Evolutionary conservation across 352 stramenopile genomes (phyloP).

Genomic region (Lagenidium sp.): DNA sequence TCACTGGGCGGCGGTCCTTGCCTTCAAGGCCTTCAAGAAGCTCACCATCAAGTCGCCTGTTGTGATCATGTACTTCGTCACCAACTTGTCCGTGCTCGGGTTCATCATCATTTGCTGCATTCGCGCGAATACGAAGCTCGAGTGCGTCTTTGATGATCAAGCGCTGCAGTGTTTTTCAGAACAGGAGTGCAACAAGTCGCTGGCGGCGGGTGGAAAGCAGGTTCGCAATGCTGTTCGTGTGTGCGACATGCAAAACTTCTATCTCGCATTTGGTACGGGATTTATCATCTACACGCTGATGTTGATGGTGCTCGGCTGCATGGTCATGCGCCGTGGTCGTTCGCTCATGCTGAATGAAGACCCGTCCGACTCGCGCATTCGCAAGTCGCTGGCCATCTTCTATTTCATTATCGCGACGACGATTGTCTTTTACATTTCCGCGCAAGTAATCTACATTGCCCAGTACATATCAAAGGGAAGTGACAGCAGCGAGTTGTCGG

Average conservation of each 20-base stretch:
- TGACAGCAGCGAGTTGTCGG: conserved; percentile 56
- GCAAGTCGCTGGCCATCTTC: conserved; percentile 82
- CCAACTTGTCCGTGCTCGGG: conserved; percentile 50
- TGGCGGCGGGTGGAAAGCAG: conserved; percentile 57
- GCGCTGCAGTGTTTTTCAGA: conserved; percentile 42
- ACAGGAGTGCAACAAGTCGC: conserved; percentile 38
- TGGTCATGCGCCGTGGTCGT: conserved; percentile 80
- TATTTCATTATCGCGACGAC: conserved; percentile 85
- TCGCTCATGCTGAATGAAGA: conserved; percentile 85
- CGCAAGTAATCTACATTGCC: conserved; percentile 83
- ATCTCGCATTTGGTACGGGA: conserved; percentile 62
- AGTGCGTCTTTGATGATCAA: conserved; percentile 65
- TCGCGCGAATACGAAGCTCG: conserved; percentile 38
- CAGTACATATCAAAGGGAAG: conserved; percentile 64
- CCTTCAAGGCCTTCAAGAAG: conserved; percentile 86
- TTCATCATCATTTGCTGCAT: conserved; percentile 60
- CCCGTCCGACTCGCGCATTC: conserved; percentile 68
- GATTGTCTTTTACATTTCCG: conserved; percentile 80
- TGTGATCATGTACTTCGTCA: conserved; percentile 57
- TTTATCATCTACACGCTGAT: conserved; percentile 82
- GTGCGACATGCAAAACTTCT: conserved; percentile 77
- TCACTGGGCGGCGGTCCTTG: conserved; percentile 76
- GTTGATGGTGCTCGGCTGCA: conserved; percentile 78
- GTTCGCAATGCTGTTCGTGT: conserved; percentile 58
- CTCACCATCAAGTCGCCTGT: conserved; percentile 71